Evolutionary conservation across 2,329 filamentous ascomycete genomes (phyloP).

Genomic region (Cercospora sp.): DNA sequence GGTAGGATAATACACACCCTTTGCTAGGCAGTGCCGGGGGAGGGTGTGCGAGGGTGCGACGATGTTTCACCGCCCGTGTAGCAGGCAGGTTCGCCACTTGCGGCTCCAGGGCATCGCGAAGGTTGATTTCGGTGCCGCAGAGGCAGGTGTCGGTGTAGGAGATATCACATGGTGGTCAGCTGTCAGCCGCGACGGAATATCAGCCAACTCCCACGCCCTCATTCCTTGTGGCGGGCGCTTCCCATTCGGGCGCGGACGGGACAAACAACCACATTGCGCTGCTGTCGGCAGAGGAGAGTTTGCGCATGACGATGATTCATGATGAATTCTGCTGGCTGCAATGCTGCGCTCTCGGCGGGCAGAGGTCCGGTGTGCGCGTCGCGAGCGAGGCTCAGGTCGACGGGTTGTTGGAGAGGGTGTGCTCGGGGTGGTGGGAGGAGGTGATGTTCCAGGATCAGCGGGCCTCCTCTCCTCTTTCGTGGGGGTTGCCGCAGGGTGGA

Average conservation of each 20-base stretch:
- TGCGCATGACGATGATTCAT: neutral
- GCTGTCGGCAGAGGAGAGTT: neutral
- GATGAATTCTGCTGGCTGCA: constrained; percentile 1
- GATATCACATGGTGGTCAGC: neutral
- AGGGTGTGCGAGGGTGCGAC: neutral
- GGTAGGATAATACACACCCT: neutral
- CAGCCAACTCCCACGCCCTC: neutral
- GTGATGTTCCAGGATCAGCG: neutral
- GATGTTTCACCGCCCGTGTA: constrained; percentile 4
- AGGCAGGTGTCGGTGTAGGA: neutral
- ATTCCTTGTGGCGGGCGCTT: neutral
- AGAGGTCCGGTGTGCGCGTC: constrained; percentile 5
- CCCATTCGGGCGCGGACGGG: neutral
- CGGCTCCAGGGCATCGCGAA: neutral
- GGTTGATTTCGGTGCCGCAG: neutral
- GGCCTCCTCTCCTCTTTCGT: neutral
- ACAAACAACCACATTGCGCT: constrained; percentile 9
- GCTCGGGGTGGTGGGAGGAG: neutral
- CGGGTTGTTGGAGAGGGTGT: neutral
- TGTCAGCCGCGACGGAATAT: neutral
- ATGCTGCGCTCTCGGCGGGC: constrained; percentile 1
- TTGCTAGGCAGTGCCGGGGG: neutral
- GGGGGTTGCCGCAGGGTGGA: neutral
- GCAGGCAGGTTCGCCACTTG: neutral
- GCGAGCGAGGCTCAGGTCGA: neutral